Conservation (phyloP, 169 alveolate genomes). For the Plasmodium vivax region DNA sequence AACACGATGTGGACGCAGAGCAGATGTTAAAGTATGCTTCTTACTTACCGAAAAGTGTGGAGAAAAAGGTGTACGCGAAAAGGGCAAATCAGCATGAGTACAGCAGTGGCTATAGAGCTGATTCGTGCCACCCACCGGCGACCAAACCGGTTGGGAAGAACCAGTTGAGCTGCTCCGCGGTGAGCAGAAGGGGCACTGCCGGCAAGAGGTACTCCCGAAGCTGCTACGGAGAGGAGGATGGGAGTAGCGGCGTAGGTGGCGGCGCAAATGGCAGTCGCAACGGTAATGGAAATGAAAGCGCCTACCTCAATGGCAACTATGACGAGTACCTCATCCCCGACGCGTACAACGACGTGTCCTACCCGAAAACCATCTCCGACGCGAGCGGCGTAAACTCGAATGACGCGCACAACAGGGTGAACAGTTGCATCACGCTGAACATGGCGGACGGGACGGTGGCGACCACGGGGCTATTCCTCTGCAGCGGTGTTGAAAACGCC, state of each 20-base stretch:
- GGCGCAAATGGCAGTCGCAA: not conserved
- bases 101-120: not conserved
- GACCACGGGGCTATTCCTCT: conserved; percentile 24
- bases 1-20: not conserved
- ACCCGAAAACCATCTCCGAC: conserved; percentile 2
- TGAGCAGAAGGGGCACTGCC: not conserved
- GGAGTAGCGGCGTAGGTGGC: too few species aligned
- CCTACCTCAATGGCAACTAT: not conserved
- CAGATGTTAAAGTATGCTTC: conserved; percentile 24
- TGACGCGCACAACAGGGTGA: not conserved
- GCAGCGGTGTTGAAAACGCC: not conserved
- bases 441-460: conserved; percentile 21
- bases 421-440: conserved; percentile 14
- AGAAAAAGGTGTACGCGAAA: conserved; percentile 24
- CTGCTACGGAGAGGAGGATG: not conserved
- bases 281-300: not conserved
- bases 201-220: not conserved
- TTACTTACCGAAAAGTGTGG: conserved; percentile 13
- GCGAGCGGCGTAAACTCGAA: not conserved
- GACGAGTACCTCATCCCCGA: not conserved
- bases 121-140: not conserved
- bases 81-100: conserved; percentile 14
- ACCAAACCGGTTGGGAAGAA: not conserved
- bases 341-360: not conserved
- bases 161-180: not conserved